Evolutionary conservation across 768 basidiomycete species (phyloP).

Genomic region (Pisolithus microcarpus): DNA sequence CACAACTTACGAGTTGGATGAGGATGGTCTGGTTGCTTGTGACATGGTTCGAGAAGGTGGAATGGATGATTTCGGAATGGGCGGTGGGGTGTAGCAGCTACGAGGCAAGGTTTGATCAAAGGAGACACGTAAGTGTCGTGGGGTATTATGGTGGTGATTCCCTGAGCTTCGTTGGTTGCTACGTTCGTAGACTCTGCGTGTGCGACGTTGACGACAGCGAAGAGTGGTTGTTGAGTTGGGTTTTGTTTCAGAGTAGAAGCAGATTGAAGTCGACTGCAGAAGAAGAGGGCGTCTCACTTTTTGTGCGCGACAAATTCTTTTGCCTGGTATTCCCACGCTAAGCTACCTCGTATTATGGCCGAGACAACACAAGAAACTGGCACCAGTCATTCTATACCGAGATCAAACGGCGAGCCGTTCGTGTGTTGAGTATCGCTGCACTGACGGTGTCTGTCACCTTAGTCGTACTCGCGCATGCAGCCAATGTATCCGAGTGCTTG

Average conservation of each 20-base stretch:
- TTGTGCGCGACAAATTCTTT: background rate
- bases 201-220: conserved; percentile 9
- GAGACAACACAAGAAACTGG: background rate
- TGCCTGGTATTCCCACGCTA: background rate
- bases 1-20: conserved; percentile 23
- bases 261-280: conserved; percentile 27
- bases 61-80: conserved; percentile 8
- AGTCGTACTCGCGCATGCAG: no score
- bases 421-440: no score
- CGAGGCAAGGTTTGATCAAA: conserved; percentile 11
- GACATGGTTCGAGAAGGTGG: conserved; percentile 19
- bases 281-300: conserved; percentile 4
- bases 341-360: no score
- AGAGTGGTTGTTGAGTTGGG: conserved; percentile 3
- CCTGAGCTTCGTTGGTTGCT: conserved; percentile 5
- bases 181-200: conserved; percentile 9
- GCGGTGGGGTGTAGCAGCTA: background rate
- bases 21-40: conserved; percentile 26
- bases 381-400: no score
- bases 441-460: no score
- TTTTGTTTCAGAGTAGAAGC: conserved; percentile 9
- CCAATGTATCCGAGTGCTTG: no score
- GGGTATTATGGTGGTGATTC: conserved; percentile 7
- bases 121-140: conserved; percentile 17
- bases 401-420: no score